Percentiles rank a stretch among this genome's conserved stretches.
These are phyloP conservation scores for Exophiala sp. DNA, from an alignment of 2,329 filamentous ascomycete genomes.

Conservation along the genomic window DNA sequence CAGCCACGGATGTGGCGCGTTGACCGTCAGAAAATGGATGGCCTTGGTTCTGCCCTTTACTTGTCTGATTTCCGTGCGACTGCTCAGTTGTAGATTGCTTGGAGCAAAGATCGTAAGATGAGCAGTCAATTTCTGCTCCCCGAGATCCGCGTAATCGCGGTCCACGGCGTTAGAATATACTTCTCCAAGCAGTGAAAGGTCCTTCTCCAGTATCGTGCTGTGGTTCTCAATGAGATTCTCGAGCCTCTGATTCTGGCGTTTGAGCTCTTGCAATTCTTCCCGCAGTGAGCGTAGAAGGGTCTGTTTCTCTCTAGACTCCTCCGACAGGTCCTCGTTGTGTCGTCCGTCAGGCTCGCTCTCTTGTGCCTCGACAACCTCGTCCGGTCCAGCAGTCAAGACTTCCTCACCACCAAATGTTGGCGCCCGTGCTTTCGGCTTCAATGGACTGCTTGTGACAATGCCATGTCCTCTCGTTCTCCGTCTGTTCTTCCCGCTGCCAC, in stretches of 20 bases:
- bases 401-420: conserved; percentile 1
- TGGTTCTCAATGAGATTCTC: conserved; percentile 11
- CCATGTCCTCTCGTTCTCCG: conserved; percentile 5
- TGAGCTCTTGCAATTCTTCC: conserved; percentile 8
- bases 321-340: conserved; percentile 8
- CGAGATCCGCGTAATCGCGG: no score
- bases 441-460: conserved; percentile 26
- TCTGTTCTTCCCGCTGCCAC: conserved; percentile 22
- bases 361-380: conserved; percentile 12
- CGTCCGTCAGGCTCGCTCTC: conserved; percentile 14
- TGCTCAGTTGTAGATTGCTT: conserved; percentile 21
- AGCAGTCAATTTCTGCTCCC: neutral
- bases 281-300: conserved; percentile 7
- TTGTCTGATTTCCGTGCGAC: conserved; percentile 10
- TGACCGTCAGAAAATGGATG: conserved; percentile 18
- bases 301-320: conserved; percentile 8
- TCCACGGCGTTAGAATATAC: neutral
- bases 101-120: conserved; percentile 26
- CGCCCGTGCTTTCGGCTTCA: conserved; percentile 21
- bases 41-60: conserved; percentile 14
- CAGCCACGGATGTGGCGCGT: conserved; percentile 26
- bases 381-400: neutral
- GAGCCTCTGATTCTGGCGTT: conserved; percentile 8
- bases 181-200: conserved; percentile 2
- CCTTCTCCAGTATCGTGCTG: conserved; percentile 5